Percentiles rank a stretch among this genome's conserved stretches.
Evolutionary conservation across 805 yeast genomes (phyloP).

Genomic region (Saccharomyces paradoxus): DNA sequence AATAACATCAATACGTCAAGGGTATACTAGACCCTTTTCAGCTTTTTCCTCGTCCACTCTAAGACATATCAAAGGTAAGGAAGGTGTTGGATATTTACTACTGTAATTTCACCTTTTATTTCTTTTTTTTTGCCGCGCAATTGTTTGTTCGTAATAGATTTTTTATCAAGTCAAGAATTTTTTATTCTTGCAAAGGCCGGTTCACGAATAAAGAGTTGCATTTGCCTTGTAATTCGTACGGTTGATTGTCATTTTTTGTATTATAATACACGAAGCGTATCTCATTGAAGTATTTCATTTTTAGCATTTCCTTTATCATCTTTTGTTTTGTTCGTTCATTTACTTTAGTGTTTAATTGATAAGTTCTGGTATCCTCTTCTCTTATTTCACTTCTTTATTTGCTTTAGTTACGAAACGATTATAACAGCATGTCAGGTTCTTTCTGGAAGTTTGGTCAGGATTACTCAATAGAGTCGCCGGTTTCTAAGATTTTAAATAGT

Average conservation of each 20-base stretch:
- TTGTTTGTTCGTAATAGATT: background rate
- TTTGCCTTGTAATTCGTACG: background rate
- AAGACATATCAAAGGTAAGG: background rate
- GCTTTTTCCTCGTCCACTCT: background rate
- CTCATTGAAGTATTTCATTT: background rate
- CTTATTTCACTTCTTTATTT: background rate
- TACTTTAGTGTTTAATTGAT: background rate
- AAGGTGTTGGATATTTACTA: background rate
- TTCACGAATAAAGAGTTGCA: background rate
- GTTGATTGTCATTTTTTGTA: background rate
- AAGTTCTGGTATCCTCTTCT: background rate
- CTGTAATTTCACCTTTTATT: background rate
- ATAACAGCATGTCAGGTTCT: slow-evolving; percentile 34
- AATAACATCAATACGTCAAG: background rate
- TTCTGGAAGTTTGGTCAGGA: slow-evolving; percentile 59
- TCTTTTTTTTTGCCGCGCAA: background rate
- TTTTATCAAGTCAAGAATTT: background rate
- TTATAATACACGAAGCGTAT: background rate
- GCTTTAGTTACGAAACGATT: background rate
- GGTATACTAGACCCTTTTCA: background rate
- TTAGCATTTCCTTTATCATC: background rate
- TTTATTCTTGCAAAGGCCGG: background rate
- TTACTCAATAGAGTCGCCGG: slow-evolving; percentile 47
- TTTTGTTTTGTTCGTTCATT: background rate
- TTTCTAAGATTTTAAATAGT: slow-evolving; percentile 39